These are phyloP conservation scores for Acacia crassicarpa DNA, from an alignment of 306 rosid genomes.

Conservation along the genomic window DNA sequence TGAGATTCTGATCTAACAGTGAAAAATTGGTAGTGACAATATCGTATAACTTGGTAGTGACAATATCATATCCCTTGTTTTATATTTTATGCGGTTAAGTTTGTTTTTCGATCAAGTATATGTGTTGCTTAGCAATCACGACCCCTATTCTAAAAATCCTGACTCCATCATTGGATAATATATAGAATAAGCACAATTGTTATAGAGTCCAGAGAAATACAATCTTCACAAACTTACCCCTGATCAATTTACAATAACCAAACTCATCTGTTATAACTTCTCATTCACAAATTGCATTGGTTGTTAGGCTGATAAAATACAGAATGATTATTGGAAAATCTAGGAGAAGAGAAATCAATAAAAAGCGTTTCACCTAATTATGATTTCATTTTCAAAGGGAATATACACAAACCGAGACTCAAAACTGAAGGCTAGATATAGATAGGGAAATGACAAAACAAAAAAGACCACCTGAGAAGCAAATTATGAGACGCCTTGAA, in stretches of 20 bases:
- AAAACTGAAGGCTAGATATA: background rate
- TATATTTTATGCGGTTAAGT: too few relatives aligned
- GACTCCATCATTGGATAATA: too few relatives aligned
- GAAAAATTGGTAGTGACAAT: too few relatives aligned
- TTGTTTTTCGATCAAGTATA: too few relatives aligned
- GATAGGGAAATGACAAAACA: background rate
- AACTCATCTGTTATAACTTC: slow-evolving; percentile 22
- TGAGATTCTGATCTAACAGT: too few relatives aligned
- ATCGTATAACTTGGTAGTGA: too few relatives aligned
- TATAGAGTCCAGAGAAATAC: too few relatives aligned
- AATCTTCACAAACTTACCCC: background rate
- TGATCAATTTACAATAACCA: background rate
- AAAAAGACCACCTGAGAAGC: slow-evolving; percentile 9
- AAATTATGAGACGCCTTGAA: slow-evolving; percentile 69
- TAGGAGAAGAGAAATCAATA: background rate
- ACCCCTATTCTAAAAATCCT: too few relatives aligned
- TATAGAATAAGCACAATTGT: too few relatives aligned
- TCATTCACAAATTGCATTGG: slow-evolving; percentile 17
- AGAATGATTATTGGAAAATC: slow-evolving; percentile 20
- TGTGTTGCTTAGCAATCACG: too few relatives aligned
- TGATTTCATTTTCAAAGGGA: slow-evolving; percentile 35
- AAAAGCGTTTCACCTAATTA: background rate
- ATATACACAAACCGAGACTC: slow-evolving; percentile 37
- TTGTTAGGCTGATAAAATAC: slow-evolving; percentile 14
- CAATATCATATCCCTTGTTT: too few relatives aligned